Conservation (phyloP, 306 rosid genomes). For the Lathyrus tuberosus region DNA sequence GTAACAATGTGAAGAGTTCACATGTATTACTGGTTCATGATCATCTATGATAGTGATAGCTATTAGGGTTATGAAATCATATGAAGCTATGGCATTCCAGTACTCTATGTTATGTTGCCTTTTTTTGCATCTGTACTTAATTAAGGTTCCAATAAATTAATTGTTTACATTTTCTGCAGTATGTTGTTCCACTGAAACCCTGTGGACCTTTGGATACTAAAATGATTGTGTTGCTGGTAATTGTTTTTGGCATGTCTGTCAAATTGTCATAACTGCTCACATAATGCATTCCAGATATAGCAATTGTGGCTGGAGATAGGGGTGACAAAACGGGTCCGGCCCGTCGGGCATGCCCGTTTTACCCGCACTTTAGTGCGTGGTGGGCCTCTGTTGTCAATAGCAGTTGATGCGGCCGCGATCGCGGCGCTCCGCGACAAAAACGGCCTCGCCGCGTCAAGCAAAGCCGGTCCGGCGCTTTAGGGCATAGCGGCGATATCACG, state of each 20-base stretch:
- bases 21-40: constrained; percentile 12
- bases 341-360: too few relatives aligned
- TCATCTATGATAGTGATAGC: constrained; percentile 18
- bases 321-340: too few relatives aligned
- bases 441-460: too few relatives aligned
- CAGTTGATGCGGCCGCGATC: too few relatives aligned
- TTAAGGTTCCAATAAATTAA: constrained; percentile 21
- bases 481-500: too few relatives aligned
- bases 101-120: constrained; percentile 13
- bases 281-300: neutral
- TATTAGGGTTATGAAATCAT: constrained; percentile 29
- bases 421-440: too few relatives aligned
- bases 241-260: neutral
- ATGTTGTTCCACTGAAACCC: constrained; percentile 12
- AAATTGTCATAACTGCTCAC: neutral
- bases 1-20: constrained; percentile 15
- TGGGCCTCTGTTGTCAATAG: too few relatives aligned
- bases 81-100: constrained; percentile 1
- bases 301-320: neutral
- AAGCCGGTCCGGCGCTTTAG: too few relatives aligned
- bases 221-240: neutral
- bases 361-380: too few relatives aligned
- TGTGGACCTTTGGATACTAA: constrained; percentile 25
- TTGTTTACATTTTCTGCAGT: neutral
- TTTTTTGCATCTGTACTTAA: constrained; percentile 22